Evolutionary conservation across 2,329 filamentous ascomycete genomes (phyloP).

Genomic region (Acarospora socialis): DNA sequence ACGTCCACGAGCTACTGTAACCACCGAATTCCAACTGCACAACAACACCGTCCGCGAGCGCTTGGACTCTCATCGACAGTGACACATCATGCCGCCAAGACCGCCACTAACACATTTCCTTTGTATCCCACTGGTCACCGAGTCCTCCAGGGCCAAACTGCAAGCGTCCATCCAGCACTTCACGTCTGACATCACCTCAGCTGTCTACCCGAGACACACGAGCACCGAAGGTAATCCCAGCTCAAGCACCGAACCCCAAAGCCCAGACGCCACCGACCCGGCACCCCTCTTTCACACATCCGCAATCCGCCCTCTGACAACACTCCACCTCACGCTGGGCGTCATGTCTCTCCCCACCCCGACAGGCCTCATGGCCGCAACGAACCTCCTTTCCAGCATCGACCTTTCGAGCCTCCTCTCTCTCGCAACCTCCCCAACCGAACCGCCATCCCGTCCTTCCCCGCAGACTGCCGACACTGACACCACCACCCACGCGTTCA

Average conservation of each 20-base stretch:
- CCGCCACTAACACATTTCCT: slow-evolving; percentile 57
- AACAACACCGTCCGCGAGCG: neutral
- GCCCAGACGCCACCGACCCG: no score
- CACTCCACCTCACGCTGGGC: slow-evolving; percentile 73
- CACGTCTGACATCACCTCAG: slow-evolving; percentile 39
- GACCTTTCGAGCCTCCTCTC: slow-evolving; percentile 31
- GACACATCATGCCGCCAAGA: slow-evolving; percentile 13
- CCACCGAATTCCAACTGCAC: neutral
- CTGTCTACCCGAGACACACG: slow-evolving; percentile 5
- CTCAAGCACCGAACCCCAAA: slow-evolving; percentile 17
- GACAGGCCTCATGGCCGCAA: slow-evolving; percentile 34
- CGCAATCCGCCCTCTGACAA: slow-evolving; percentile 63
- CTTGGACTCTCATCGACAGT: neutral
- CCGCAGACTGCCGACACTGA: slow-evolving; percentile 18
- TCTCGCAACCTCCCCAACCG: slow-evolving; percentile 26
- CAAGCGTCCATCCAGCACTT: slow-evolving; percentile 48
- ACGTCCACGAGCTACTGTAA: no score
- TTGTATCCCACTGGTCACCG: slow-evolving; percentile 56
- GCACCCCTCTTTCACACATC: no score
- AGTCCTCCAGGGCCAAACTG: slow-evolving; percentile 48
- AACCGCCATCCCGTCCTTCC: slow-evolving; percentile 26
- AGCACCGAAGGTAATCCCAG: neutral
- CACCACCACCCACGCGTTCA: neutral
- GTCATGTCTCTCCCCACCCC: slow-evolving; percentile 58
- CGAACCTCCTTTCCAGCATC: slow-evolving; percentile 29